Percentiles rank a stretch among this genome's conserved stretches.
phyloP scores from a whole-genome alignment of 768 basidiomycete genomes.

The Tylopilus felleus region DNA sequence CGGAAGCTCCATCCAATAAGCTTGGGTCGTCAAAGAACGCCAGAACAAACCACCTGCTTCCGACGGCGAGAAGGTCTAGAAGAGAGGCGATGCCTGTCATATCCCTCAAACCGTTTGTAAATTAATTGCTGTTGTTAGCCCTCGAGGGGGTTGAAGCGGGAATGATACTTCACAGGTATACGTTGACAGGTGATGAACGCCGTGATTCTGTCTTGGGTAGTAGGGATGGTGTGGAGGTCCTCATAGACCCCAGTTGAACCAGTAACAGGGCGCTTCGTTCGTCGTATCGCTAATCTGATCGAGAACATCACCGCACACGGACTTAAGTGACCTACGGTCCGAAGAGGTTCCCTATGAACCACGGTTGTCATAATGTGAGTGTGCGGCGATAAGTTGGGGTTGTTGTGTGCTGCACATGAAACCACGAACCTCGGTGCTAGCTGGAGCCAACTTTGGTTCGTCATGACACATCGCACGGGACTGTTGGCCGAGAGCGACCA shows the following conservation, averaged over 20 bases:
- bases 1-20: constrained; percentile 10
- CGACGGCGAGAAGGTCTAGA: not conserved
- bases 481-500: not conserved
- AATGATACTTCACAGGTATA: not conserved
- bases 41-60: not conserved
- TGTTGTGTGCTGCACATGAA: not conserved
- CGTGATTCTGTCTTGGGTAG: not conserved
- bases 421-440: not conserved
- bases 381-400: constrained; percentile 15
- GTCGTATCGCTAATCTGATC: constrained; percentile 2
- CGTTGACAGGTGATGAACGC: not conserved
- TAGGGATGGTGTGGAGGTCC: not conserved
- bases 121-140: not conserved
- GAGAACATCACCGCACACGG: constrained; percentile 8
- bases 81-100: constrained; percentile 2
- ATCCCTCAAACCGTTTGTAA: not conserved
- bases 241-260: not conserved
- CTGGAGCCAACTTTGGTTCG: not conserved
- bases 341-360: not conserved
- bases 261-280: not conserved
- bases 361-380: constrained; percentile 1
- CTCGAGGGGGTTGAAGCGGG: not conserved
- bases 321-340: constrained; percentile 2
- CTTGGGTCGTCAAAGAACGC: not conserved
- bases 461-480: not conserved